These are phyloP conservation scores for Ceratocystiopsis sp. DNA, from an alignment of 2,329 filamentous ascomycete genomes.

Conservation along the genomic window DNA sequence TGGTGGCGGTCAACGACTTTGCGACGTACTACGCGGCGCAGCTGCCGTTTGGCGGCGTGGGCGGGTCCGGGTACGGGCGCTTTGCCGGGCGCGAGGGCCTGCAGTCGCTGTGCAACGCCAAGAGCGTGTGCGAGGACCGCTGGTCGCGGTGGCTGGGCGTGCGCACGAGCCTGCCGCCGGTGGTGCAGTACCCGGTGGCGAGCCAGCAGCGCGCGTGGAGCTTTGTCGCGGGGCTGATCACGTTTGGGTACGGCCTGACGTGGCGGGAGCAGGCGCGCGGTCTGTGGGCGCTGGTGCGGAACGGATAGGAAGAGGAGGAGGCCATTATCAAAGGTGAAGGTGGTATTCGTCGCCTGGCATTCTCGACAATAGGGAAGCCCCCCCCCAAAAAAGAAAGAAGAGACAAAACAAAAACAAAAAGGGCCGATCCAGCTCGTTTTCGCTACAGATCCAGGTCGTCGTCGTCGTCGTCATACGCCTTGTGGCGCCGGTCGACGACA, in stretches of 20 bases:
- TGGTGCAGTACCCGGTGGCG: slow-evolving; percentile 65
- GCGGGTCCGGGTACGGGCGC: slow-evolving; percentile 76
- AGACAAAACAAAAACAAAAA: no score
- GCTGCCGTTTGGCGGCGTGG: slow-evolving; percentile 83
- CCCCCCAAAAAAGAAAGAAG: neutral
- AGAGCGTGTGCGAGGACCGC: slow-evolving; percentile 69
- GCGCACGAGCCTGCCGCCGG: slow-evolving; percentile 61
- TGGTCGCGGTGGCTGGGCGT: slow-evolving; percentile 38
- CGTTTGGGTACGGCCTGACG: slow-evolving; percentile 38
- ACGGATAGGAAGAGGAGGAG: slow-evolving; percentile 1
- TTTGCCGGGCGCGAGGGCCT: slow-evolving; percentile 88
- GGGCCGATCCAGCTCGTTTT: slow-evolving; percentile 17
- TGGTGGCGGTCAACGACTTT: slow-evolving; percentile 94
- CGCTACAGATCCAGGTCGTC: slow-evolving; percentile 22
- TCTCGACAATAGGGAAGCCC: neutral
- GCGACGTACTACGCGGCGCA: slow-evolving; percentile 86
- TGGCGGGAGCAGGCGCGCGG: slow-evolving; percentile 4
- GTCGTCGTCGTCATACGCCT: slow-evolving; percentile 76
- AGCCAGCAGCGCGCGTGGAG: slow-evolving; percentile 47
- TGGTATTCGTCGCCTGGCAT: neutral
- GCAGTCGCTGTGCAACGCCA: slow-evolving; percentile 68
- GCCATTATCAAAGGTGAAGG: neutral
- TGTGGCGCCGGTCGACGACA: slow-evolving; percentile 58
- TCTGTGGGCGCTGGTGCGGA: slow-evolving; percentile 7
- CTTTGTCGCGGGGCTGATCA: slow-evolving; percentile 43